A percentile compares a stretch with the other conserved stretches of the same genome.
phyloP scores from a whole-genome alignment of 164 flowering plant genomes.

The Umbilicus rupestris region DNA sequence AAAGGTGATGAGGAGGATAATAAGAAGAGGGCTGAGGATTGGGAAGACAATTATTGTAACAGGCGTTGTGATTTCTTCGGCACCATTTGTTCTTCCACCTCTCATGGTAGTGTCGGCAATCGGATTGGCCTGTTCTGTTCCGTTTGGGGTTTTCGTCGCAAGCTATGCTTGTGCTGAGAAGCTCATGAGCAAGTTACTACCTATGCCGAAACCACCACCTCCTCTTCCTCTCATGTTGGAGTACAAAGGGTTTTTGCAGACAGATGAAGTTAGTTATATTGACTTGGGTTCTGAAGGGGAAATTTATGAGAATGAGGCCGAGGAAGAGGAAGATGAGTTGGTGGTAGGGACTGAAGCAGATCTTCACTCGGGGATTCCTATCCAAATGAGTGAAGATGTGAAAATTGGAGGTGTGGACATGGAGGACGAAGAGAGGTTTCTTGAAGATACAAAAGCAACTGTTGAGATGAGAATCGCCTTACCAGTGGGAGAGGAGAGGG shows the following conservation, averaged over 20 bases:
- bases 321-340: constrained; percentile 16
- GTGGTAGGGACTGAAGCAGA: constrained; percentile 9
- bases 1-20: not conserved
- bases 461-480: constrained; percentile 13
- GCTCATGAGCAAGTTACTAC: constrained; percentile 53
- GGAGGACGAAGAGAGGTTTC: constrained; percentile 16
- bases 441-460: constrained; percentile 7
- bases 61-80: constrained; percentile 50
- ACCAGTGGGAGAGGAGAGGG: not conserved
- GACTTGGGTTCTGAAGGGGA: constrained; percentile 11
- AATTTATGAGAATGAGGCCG: not conserved
- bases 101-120: constrained; percentile 41
- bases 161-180: constrained; percentile 59
- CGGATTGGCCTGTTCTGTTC: constrained; percentile 52
- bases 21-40: constrained; percentile 4
- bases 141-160: constrained; percentile 47
- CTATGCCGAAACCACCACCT: constrained; percentile 17
- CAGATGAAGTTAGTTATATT: not conserved
- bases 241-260: not conserved
- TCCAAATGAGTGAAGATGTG: not conserved
- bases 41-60: constrained; percentile 20
- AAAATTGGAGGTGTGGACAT: not conserved
- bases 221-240: constrained; percentile 10
- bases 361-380: constrained; percentile 11
- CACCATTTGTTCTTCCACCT: constrained; percentile 68